These are phyloP conservation scores for Collybiopsis confluens DNA, from an alignment of 768 basidiomycete genomes.

Conservation along the genomic window DNA sequence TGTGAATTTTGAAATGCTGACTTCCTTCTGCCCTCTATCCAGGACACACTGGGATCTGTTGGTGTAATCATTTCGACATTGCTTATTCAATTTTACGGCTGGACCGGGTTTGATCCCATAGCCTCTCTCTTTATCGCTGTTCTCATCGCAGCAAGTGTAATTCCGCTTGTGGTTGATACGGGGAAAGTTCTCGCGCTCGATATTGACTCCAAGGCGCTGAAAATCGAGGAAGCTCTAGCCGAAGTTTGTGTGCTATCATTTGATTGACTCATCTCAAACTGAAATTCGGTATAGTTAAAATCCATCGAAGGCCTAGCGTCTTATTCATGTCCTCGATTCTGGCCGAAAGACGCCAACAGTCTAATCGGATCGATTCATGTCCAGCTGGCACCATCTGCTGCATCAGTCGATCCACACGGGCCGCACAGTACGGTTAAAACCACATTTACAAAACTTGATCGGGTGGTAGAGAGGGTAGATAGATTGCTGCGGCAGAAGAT, in stretches of 20 bases:
- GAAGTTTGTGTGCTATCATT: slow-evolving; percentile 46
- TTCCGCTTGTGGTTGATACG: slow-evolving; percentile 92
- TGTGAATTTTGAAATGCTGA: not conserved
- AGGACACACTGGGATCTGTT: slow-evolving; percentile 96
- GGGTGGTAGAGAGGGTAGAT: slow-evolving; percentile 75
- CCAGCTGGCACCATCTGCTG: slow-evolving; percentile 65
- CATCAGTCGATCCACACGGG: slow-evolving; percentile 50
- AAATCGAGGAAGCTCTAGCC: slow-evolving; percentile 53
- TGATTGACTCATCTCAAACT: not conserved
- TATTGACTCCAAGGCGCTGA: slow-evolving; percentile 56
- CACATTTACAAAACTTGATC: slow-evolving; percentile 61
- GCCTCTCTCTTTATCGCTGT: slow-evolving; percentile 95
- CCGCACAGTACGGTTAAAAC: slow-evolving; percentile 43
- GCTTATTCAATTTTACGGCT: slow-evolving; percentile 92
- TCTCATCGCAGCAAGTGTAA: slow-evolving; percentile 91
- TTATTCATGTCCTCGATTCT: slow-evolving; percentile 81
- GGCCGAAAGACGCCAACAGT: slow-evolving; percentile 88
- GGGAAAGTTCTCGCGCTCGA: slow-evolving; percentile 87
- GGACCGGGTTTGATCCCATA: slow-evolving; percentile 98
- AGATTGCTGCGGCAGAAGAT: slow-evolving; percentile 66
- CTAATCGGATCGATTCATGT: slow-evolving; percentile 91
- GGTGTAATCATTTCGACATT: slow-evolving; percentile 97
- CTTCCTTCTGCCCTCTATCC: slow-evolving; percentile 2
- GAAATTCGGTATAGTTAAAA: slow-evolving; percentile 46
- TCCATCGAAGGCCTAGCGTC: slow-evolving; percentile 77